Evolutionary conservation across 306 rosid species (phyloP).

Genomic region (Parietaria judaica): DNA sequence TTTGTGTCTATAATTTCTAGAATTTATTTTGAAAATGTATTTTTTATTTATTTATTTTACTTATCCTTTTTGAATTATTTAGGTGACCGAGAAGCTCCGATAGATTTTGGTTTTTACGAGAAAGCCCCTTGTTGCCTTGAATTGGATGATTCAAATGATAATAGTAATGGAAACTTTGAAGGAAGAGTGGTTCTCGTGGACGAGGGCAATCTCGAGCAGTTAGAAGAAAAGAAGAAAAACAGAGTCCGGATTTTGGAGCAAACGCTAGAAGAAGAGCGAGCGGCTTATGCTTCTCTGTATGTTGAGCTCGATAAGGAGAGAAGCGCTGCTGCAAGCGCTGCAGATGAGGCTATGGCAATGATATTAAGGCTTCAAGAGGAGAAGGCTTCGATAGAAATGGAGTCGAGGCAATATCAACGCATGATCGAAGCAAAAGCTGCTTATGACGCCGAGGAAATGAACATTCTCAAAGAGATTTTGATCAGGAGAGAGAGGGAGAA

Average conservation of each 20-base stretch:
- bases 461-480: slow-evolving; percentile 45
- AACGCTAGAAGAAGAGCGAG: slow-evolving; percentile 39
- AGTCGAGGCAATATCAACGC: slow-evolving; percentile 46
- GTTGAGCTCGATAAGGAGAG: slow-evolving; percentile 54
- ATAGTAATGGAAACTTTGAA: slow-evolving; percentile 7
- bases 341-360: slow-evolving; percentile 60
- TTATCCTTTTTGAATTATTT: slow-evolving; percentile 11
- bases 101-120: slow-evolving; percentile 8
- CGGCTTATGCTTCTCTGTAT: slow-evolving; percentile 28
- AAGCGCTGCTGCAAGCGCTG: slow-evolving; percentile 41
- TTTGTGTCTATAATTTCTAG: background rate
- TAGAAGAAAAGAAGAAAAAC: slow-evolving; percentile 22
- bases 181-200: slow-evolving; percentile 15
- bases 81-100: slow-evolving; percentile 25
- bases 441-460: slow-evolving; percentile 50
- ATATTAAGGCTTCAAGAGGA: slow-evolving; percentile 47
- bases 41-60: slow-evolving; percentile 3
- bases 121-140: slow-evolving; percentile 5
- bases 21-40: background rate
- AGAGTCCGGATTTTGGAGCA: slow-evolving; percentile 26
- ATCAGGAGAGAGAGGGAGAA: slow-evolving; percentile 47
- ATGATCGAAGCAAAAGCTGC: slow-evolving; percentile 38
- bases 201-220: slow-evolving; percentile 4
- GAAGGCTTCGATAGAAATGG: slow-evolving; percentile 49
- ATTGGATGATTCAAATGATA: slow-evolving; percentile 15